Percentiles rank a stretch among this genome's conserved stretches.
phyloP scores from a whole-genome alignment of 1,139 yeast genomes.

The Lodderomyces pseudojiufengensis region DNA sequence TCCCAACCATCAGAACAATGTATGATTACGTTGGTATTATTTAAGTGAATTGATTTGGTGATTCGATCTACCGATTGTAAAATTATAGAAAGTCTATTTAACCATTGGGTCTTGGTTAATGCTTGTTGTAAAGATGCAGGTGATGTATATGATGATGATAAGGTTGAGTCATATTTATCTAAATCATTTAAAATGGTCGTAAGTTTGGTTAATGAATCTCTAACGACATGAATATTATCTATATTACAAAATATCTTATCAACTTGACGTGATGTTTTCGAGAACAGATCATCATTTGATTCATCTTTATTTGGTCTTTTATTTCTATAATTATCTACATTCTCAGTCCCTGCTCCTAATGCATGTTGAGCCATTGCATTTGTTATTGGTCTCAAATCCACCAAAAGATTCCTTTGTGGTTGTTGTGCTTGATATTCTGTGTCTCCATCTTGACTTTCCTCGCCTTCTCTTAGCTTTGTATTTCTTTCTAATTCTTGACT shows the following conservation, averaged over 20 bases:
- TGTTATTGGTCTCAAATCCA: constrained; percentile 88
- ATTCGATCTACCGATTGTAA: constrained; percentile 76
- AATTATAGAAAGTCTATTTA: constrained; percentile 64
- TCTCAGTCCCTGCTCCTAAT: constrained; percentile 94
- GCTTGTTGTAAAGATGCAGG: constrained; percentile 36
- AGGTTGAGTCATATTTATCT: constrained; percentile 41
- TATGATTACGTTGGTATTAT: constrained; percentile 76
- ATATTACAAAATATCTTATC: constrained; percentile 80
- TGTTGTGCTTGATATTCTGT: constrained; percentile 25
- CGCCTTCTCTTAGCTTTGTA: constrained; percentile 13
- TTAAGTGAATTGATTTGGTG: constrained; percentile 73
- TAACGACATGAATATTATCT: constrained; percentile 92
- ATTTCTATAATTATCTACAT: constrained; percentile 72
- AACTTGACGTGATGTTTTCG: constrained; percentile 20
- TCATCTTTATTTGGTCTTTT: background rate
- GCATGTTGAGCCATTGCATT: constrained; percentile 98
- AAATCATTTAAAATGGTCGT: constrained; percentile 63
- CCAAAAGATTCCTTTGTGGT: constrained; percentile 65
- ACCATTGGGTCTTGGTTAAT: constrained; percentile 74
- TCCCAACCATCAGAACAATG: constrained; percentile 99
- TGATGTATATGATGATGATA: constrained; percentile 18
- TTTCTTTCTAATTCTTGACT: constrained; percentile 36
- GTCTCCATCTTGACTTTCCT: constrained; percentile 14
- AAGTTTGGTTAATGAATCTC: constrained; percentile 72
- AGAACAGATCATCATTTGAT: constrained; percentile 6